Conservation (phyloP, 768 basidiomycete species). For the Lactarius hatsudake region DNA sequence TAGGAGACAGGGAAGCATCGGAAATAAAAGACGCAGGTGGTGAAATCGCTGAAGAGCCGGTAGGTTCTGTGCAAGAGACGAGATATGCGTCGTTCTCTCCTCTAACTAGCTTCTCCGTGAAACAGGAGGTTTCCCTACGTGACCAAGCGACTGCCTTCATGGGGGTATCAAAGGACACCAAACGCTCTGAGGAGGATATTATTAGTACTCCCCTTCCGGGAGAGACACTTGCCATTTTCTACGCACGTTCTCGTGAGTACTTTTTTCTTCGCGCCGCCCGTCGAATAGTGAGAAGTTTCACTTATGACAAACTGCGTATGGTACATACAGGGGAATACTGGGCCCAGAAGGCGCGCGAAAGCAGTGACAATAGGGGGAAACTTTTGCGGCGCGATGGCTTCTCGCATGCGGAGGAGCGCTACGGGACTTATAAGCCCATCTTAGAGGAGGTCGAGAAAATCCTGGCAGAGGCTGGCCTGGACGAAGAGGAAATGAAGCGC, state of each 20-base stretch:
- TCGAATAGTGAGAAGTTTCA: conserved; percentile 4
- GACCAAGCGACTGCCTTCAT: conserved; percentile 51
- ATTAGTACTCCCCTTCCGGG: conserved; percentile 80
- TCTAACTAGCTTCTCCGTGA: conserved; percentile 16
- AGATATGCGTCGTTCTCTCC: neutral
- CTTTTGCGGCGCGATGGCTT: conserved; percentile 77
- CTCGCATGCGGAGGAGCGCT: conserved; percentile 66
- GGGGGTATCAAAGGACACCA: conserved; percentile 59
- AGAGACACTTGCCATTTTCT: conserved; percentile 81
- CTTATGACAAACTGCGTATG: neutral
- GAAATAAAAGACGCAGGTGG: conserved; percentile 30
- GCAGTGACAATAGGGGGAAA: conserved; percentile 70
- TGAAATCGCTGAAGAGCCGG: conserved; percentile 29
- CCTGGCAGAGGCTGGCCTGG: conserved; percentile 76
- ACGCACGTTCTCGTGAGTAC: conserved; percentile 69
- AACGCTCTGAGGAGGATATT: conserved; percentile 64
- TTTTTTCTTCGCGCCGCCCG: neutral
- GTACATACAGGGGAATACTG: conserved; percentile 65
- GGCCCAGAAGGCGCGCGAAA: conserved; percentile 65
- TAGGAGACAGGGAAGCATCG: conserved; percentile 34
- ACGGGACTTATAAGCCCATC: conserved; percentile 79
- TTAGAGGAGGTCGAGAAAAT: conserved; percentile 82
- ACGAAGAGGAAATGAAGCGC: conserved; percentile 74
- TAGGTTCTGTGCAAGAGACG: conserved; percentile 17
- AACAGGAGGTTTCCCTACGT: conserved; percentile 38